Evolutionary conservation across 768 basidiomycete species (phyloP).

Genomic region (Kwoniella sp.): DNA sequence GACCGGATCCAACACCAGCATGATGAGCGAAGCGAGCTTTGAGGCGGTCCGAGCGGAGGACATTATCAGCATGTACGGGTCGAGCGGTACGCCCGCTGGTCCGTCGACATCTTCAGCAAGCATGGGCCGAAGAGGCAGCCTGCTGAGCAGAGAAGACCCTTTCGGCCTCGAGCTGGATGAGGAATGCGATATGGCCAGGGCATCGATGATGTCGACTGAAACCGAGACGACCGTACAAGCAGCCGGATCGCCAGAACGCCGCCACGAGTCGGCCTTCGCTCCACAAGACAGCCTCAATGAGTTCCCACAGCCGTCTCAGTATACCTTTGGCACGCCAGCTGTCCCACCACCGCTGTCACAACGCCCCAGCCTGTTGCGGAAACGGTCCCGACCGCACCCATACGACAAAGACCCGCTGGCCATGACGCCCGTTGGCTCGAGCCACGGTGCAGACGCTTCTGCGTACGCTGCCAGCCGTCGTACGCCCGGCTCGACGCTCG

Average conservation of each 20-base stretch:
- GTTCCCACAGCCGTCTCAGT: not conserved
- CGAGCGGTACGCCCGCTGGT: not conserved
- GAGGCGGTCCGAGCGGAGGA: slow-evolving; percentile 26
- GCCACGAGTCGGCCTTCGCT: not conserved
- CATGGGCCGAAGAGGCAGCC: not conserved
- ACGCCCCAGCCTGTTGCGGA: slow-evolving; percentile 5
- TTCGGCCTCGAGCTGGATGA: slow-evolving; percentile 10
- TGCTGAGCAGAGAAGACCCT: slow-evolving; percentile 5
- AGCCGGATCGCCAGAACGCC: not conserved
- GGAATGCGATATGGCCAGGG: slow-evolving; percentile 3
- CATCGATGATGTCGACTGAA: slow-evolving; percentile 9
- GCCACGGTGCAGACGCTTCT: not conserved
- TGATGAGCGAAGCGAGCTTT: slow-evolving; percentile 27
- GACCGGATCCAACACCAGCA: slow-evolving; percentile 11
- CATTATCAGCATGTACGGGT: slow-evolving; percentile 25
- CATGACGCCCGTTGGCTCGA: not conserved
- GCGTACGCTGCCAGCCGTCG: not conserved
- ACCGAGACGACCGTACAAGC: slow-evolving; percentile 1
- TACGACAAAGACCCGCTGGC: slow-evolving; percentile 1
- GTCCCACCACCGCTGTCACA: not conserved
- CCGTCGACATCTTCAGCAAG: not conserved
- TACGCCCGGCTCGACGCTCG: not conserved
- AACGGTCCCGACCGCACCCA: slow-evolving; percentile 14
- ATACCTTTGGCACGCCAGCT: not conserved
- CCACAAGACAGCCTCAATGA: not conserved